These are phyloP conservation scores for Ilex asprella DNA, from an alignment of 257 asterid genomes.

Conservation along the genomic window DNA sequence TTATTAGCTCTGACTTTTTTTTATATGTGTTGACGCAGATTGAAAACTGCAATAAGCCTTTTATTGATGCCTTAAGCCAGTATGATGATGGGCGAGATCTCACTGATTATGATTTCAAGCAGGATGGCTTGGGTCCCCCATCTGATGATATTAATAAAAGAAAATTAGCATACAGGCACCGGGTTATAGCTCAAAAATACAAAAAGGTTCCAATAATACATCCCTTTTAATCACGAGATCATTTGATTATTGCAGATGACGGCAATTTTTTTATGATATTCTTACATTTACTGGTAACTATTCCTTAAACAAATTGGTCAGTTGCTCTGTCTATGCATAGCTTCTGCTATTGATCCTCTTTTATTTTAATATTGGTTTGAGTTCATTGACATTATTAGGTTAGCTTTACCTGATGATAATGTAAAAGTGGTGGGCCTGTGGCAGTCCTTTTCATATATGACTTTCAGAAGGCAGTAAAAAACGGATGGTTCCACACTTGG, in stretches of 20 bases:
- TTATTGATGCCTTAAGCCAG: constrained; percentile 52
- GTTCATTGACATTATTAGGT: no score
- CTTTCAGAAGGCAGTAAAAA: no score
- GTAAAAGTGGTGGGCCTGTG: no score
- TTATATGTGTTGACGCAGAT: constrained; percentile 33
- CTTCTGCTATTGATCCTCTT: not conserved
- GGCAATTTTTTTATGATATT: not conserved
- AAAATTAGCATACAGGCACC: constrained; percentile 79
- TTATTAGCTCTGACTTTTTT: constrained; percentile 4
- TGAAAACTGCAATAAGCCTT: constrained; percentile 76
- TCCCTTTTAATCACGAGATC: not conserved
- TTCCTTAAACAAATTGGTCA: not conserved
- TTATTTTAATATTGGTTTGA: not conserved
- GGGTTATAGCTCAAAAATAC: constrained; percentile 63
- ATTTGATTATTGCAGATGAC: not conserved
- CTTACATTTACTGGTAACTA: not conserved
- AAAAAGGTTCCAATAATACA: constrained; percentile 42
- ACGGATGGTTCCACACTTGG: no score
- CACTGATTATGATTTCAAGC: constrained; percentile 56
- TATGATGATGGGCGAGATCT: constrained; percentile 75
- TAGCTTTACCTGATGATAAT: no score
- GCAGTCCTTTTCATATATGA: no score
- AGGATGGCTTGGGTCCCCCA: constrained; percentile 58
- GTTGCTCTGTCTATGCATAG: not conserved
- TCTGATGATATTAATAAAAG: constrained; percentile 55